phyloP scores from a whole-genome alignment of 768 basidiomycete genomes.

The Tephrocybe sp. region DNA sequence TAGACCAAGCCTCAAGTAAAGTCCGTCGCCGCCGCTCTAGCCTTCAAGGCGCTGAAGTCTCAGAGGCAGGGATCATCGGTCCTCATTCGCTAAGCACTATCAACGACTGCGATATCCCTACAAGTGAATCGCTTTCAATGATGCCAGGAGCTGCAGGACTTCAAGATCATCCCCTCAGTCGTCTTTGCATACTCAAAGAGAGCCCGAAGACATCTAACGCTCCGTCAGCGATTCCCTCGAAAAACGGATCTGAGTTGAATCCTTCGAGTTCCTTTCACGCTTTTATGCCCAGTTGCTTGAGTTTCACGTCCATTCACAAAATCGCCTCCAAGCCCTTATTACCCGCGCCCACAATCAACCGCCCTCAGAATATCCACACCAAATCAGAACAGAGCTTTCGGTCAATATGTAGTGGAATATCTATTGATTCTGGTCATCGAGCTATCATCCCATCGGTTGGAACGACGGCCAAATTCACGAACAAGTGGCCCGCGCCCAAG shows the following conservation, averaged over 20 bases:
- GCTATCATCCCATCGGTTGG: constrained; percentile 30
- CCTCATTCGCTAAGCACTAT: neutral
- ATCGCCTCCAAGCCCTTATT: constrained; percentile 8
- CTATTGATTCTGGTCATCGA: constrained; percentile 27
- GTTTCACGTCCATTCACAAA: constrained; percentile 19
- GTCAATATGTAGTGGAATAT: constrained; percentile 11
- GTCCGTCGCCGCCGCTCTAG: constrained; percentile 16
- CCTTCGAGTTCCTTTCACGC: constrained; percentile 12
- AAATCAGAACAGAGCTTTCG: constrained; percentile 16
- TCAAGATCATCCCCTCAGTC: no score
- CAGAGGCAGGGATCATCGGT: neutral
- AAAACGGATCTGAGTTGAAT: no score
- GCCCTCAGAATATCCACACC: constrained; percentile 16
- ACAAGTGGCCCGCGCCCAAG: constrained; percentile 51
- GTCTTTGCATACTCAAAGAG: no score
- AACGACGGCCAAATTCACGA: constrained; percentile 44
- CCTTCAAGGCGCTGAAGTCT: neutral
- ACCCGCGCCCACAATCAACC: constrained; percentile 2
- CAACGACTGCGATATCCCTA: neutral
- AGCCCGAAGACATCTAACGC: no score
- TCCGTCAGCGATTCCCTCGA: no score
- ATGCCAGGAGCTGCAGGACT: neutral
- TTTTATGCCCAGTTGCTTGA: constrained; percentile 17
- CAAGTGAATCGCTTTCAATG: neutral
- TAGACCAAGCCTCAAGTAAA: neutral